Conservation (phyloP, 139 green algal species). For the Zygnema cylindricum region DNA sequence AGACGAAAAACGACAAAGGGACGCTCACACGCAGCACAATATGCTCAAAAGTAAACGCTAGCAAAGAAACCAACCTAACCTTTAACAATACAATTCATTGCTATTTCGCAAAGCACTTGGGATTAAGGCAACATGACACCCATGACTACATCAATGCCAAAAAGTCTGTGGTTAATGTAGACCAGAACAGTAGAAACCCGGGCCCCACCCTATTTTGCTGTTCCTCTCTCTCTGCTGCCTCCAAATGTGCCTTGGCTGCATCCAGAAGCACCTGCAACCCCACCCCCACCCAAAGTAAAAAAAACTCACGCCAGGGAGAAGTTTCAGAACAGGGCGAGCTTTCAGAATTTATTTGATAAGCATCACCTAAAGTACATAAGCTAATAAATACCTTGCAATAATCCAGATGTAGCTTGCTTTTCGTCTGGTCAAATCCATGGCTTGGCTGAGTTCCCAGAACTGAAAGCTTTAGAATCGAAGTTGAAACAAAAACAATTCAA, state of each 20-base stretch:
- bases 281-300: not conserved
- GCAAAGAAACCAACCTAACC: not conserved
- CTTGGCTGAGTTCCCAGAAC: conserved; percentile 17
- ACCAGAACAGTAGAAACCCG: not conserved
- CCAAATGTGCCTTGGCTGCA: conserved; percentile 32
- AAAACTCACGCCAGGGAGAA: conserved; percentile 1
- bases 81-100: no score
- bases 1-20: not conserved
- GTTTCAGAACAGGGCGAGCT: no score
- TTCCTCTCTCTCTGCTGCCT: conserved; percentile 45
- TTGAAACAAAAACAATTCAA: no score
- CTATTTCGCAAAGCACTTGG: no score
- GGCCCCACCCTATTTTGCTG: conserved; percentile 39
- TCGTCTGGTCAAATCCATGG: conserved; percentile 47
- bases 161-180: not conserved
- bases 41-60: not conserved
- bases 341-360: no score
- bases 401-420: conserved; percentile 32
- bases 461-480: no score
- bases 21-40: not conserved
- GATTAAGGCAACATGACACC: not conserved
- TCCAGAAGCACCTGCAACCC: conserved; percentile 16
- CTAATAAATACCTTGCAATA: conserved; percentile 36
- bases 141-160: not conserved
- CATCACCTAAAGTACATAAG: not conserved